Percentiles rank a stretch among this genome's conserved stretches.
Evolutionary conservation across 1,284 basidiomycete species (phyloP).

Genomic region (Crucibulum cyathiforme): DNA sequence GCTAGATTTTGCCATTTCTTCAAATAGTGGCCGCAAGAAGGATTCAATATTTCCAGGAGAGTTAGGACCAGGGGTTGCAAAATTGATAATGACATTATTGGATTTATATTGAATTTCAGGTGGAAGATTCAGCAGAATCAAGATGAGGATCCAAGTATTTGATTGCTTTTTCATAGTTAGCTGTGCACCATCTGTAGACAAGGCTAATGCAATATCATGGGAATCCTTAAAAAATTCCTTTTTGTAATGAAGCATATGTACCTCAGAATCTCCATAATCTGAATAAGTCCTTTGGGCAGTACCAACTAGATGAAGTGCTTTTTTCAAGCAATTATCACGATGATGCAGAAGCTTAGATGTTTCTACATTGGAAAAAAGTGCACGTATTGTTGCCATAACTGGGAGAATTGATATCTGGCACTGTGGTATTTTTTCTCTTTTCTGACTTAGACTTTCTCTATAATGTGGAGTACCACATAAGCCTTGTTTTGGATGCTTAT

Average conservation of each 20-base stretch:
- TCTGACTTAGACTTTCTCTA: neutral
- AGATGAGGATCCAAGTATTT: conserved; percentile 31
- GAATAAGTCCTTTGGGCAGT: conserved; percentile 16
- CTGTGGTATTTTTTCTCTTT: conserved; percentile 9
- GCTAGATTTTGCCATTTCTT: conserved; percentile 26
- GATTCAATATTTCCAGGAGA: conserved; percentile 35
- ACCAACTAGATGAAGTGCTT: conserved; percentile 16
- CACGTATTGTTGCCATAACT: conserved; percentile 24
- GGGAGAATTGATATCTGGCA: conserved; percentile 28
- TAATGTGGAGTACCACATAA: neutral
- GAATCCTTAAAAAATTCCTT: conserved; percentile 21
- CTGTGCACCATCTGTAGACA: conserved; percentile 37
- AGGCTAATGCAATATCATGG: conserved; percentile 29
- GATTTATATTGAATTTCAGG: conserved; percentile 22
- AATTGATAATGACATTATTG: conserved; percentile 21
- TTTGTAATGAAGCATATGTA: conserved; percentile 23
- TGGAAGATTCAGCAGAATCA: conserved; percentile 31
- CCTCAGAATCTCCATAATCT: conserved; percentile 23
- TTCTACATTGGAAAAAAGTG: conserved; percentile 29
- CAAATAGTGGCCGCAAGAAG: conserved; percentile 29
- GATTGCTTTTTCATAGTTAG: conserved; percentile 38
- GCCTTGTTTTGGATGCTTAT: neutral
- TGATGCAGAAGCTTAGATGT: conserved; percentile 21
- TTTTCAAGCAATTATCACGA: conserved; percentile 22
- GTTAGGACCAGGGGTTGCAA: conserved; percentile 33